Base-by-base conservation (phyloP, 179 eudicot genomes). In the Sideroxylon spinosum region DNA sequence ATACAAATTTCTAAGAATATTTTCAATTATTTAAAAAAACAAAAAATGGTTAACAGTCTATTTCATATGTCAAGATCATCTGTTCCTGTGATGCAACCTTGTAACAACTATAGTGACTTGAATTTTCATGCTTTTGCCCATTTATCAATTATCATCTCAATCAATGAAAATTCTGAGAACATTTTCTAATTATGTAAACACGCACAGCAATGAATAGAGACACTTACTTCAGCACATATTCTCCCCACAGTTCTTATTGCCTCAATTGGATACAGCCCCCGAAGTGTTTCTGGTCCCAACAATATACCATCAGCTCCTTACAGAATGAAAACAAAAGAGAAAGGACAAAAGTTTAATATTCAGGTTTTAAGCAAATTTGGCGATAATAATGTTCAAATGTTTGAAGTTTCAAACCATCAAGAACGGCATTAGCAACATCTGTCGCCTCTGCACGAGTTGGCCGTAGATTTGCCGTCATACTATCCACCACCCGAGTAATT, bases 221-320 rank as follows among this genome's bases (percentile, higher is more conserved):
- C 9, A 81, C 90, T 86, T 74, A 88, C 93, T 81, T 90, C 93
- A 57, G 79, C 81, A 80, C 91, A 90, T 69, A 90, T 90, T 62
- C 84, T 86, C 67, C 86, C 88, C 61, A 90, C 91, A 63, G 81
- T 90, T 79, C 81, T 84, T 66, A 90, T 82, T 60, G 93, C 84
- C 83, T 90, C 90, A 80, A 90, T 84, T 0, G 93, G 93, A 74
- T 90, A 88, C 32, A 85, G 71, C 23, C 93, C 93, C 46, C 86
- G 84, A 62, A 86, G 86, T 20, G 93, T 90, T 79, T 90, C 93
- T 62, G 86, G 91, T 60, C 93, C 93, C 32, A 90, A 72, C 73
- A 90, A 75, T 70, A 90, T 88, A 71, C 91, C 93, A 71, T 90
- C 93, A 22, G 91, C 85, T 50, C 91, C 93, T 90, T 79, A 6